Evolutionary conservation across 2,329 filamentous ascomycete species (phyloP).

Genomic region (Purpureocillium takamizusanense): DNA sequence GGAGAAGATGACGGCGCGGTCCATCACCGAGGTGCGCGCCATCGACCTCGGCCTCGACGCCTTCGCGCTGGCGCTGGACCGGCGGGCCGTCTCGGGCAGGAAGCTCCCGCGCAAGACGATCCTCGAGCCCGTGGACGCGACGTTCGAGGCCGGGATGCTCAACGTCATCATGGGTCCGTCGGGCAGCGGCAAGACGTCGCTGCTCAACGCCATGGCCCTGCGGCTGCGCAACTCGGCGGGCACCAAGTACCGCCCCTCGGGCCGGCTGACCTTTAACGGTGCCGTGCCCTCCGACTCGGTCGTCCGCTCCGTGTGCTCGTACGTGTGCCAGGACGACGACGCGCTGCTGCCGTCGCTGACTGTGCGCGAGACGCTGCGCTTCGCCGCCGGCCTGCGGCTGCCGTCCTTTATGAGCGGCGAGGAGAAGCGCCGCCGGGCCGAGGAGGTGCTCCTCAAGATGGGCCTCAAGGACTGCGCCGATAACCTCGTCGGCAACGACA

Average conservation of each 20-base stretch:
- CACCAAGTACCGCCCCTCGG: conserved; percentile 53
- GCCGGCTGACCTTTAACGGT: conserved; percentile 61
- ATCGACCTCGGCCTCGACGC: conserved; percentile 57
- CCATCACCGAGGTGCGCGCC: conserved; percentile 42
- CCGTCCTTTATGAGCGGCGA: conserved; percentile 60
- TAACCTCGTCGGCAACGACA: conserved; percentile 61
- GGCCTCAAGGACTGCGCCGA: conserved; percentile 72
- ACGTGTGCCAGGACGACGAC: conserved; percentile 72
- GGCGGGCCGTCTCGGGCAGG: conserved; percentile 42
- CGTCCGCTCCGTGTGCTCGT: conserved; percentile 63
- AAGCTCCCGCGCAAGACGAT: conserved; percentile 49
- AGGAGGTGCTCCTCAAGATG: conserved; percentile 65
- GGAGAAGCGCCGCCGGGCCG: conserved; percentile 59
- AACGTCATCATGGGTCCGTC: conserved; percentile 78
- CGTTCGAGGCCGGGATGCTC: conserved; percentile 58
- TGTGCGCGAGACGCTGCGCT: conserved; percentile 64
- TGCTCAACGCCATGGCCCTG: conserved; percentile 64
- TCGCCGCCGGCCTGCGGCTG: conserved; percentile 62
- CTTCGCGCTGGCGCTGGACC: conserved; percentile 57
- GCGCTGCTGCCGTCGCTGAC: conserved; percentile 66
- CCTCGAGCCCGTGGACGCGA: conserved; percentile 55
- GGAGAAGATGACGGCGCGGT: conserved; percentile 53
- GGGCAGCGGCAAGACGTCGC: conserved; percentile 66
- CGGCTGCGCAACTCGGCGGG: conserved; percentile 52
- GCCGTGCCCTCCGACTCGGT: conserved; percentile 59